Percentiles rank a stretch among this genome's conserved stretches.
Conservation (phyloP, 2,329 filamentous ascomycete species). For the Curvularia hawaiiensis region DNA sequence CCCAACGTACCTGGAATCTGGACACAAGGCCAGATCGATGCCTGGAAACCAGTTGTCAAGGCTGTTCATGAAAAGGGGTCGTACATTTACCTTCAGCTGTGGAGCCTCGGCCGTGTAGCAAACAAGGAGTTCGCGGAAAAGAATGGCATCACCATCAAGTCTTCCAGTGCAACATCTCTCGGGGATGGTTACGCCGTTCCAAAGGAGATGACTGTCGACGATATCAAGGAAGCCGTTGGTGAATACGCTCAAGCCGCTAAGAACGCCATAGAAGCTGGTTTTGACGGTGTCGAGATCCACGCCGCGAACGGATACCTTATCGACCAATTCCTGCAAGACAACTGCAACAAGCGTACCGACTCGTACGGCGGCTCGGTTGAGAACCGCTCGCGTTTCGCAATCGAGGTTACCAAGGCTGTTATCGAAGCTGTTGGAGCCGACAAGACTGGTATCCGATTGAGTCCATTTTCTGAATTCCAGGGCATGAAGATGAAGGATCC, state of each 20-base stretch:
- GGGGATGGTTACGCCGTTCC: conserved; percentile 52
- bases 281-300: conserved; percentile 65
- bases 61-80: conserved; percentile 67
- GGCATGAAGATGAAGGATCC: conserved; percentile 68
- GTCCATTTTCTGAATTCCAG: conserved; percentile 66
- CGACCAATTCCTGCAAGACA: conserved; percentile 68
- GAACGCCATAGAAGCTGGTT: conserved; percentile 57
- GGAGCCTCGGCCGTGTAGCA: conserved; percentile 63
- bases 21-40: conserved; percentile 53
- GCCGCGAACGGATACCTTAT: conserved; percentile 71
- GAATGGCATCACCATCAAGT: conserved; percentile 43
- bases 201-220: conserved; percentile 45
- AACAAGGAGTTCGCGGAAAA: conserved; percentile 43
- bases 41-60: conserved; percentile 65
- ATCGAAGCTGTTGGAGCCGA: conserved; percentile 60
- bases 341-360: conserved; percentile 60
- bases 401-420: conserved; percentile 61
- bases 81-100: conserved; percentile 67
- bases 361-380: conserved; percentile 55
- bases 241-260: conserved; percentile 52
- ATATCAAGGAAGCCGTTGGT: conserved; percentile 46
- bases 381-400: conserved; percentile 58
- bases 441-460: conserved; percentile 63
- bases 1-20: conserved; percentile 64
- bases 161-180: conserved; percentile 40